A percentile compares a stretch with the other conserved stretches of the same genome.
These are phyloP conservation scores for Ceriops tagal DNA, from an alignment of 345 rosid species.

Conservation along the genomic window DNA sequence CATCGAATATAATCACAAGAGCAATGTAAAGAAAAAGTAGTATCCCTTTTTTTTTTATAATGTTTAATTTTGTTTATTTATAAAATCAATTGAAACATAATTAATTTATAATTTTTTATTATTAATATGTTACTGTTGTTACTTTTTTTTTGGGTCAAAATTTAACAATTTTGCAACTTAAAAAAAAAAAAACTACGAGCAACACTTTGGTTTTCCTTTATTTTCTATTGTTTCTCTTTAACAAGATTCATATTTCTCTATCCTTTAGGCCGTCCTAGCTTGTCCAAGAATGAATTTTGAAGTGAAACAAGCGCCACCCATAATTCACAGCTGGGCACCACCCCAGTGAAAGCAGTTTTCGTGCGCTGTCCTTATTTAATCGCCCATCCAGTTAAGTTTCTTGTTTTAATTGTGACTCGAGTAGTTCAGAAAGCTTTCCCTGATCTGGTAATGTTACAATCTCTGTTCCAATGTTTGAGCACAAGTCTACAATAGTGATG, in stretches of 20 bases:
- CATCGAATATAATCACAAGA: conserved; percentile 7
- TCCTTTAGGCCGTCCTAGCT: too few relatives aligned
- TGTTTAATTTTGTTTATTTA: too few relatives aligned
- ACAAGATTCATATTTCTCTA: too few relatives aligned
- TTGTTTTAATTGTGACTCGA: neutral
- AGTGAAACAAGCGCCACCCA: neutral
- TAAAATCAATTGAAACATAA: too few relatives aligned
- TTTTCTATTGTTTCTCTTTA: neutral
- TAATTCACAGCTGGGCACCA: too few relatives aligned
- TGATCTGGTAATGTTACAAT: neutral
- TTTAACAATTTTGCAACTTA: too few relatives aligned
- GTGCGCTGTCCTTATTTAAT: conserved; percentile 10
- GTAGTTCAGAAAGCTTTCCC: neutral
- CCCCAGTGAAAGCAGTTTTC: neutral
- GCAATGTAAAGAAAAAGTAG: neutral
- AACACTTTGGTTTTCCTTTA: too few relatives aligned
- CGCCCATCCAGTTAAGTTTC: neutral
- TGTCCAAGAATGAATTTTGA: neutral
- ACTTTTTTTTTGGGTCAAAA: too few relatives aligned
- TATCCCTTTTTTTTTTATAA: neutral
- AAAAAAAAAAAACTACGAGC: too few relatives aligned
- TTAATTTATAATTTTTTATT: too few relatives aligned
- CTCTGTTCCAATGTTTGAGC: neutral
- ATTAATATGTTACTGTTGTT: too few relatives aligned
- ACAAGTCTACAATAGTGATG: neutral